Evolutionary conservation across 441 rosid species (phyloP).

Genomic region (Pelargonium myrrhifolium): DNA sequence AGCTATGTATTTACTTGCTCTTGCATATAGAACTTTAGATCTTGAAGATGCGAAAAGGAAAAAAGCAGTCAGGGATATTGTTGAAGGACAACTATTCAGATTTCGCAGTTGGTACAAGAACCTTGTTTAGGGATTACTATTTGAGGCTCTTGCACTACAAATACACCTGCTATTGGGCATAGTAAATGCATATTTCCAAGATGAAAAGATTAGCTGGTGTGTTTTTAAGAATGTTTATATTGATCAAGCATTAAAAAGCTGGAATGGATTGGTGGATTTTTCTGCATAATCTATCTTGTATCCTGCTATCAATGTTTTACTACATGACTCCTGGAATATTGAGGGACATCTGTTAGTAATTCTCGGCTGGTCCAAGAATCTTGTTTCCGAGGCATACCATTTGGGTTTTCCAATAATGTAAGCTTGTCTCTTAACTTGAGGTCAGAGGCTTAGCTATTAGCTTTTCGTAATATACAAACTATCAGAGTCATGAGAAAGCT

Average conservation of each 20-base stretch:
- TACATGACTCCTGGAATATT: neutral
- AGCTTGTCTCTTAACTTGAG: neutral
- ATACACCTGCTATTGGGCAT: constrained; percentile 16
- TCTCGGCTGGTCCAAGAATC: neutral
- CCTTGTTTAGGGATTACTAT: constrained; percentile 30
- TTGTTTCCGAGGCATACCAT: neutral
- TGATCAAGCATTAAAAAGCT: constrained; percentile 2
- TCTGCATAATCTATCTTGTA: neutral
- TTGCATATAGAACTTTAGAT: constrained; percentile 92
- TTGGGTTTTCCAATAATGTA: neutral
- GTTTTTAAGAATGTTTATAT: neutral
- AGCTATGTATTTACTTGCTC: constrained; percentile 71
- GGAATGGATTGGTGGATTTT: neutral
- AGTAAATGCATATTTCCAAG: constrained; percentile 5
- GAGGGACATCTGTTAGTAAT: neutral
- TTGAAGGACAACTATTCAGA: constrained; percentile 37
- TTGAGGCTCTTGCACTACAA: neutral
- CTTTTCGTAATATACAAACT: too few species aligned
- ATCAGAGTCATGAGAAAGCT: neutral
- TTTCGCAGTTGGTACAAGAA: constrained; percentile 66
- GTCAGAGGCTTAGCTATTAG: neutral
- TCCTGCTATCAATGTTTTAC: neutral
- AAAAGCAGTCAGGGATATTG: constrained; percentile 41
- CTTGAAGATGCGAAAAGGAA: constrained; percentile 73
- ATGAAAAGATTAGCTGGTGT: constrained; percentile 3